phyloP scores from a whole-genome alignment of 129 eudicot species.

The Ambrosia artemisiifolia region DNA sequence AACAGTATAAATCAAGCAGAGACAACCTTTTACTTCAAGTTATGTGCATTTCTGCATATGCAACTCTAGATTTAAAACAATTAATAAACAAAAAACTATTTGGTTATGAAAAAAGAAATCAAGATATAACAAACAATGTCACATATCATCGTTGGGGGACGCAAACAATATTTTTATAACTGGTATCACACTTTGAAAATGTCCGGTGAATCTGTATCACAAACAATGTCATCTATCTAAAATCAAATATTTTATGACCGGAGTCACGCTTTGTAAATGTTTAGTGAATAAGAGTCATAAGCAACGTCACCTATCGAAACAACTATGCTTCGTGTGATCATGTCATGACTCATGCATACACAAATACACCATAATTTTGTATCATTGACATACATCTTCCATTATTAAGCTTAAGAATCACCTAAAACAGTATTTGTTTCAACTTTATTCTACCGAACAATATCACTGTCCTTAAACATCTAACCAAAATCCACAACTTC shows the following conservation, averaged over 20 bases:
- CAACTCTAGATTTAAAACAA: conserved; percentile 5
- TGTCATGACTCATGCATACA: no score
- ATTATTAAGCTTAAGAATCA: background rate
- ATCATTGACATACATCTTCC: background rate
- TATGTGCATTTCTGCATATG: background rate
- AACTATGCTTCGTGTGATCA: background rate
- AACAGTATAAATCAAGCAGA: background rate
- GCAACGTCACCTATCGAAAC: background rate
- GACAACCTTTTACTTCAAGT: conserved; percentile 16
- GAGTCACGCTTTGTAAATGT: background rate
- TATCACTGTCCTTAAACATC: background rate
- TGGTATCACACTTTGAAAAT: background rate
- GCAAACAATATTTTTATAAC: background rate
- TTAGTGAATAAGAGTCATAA: background rate
- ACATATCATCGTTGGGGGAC: background rate
- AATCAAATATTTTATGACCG: background rate
- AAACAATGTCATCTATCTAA: background rate
- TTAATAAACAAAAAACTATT: background rate
- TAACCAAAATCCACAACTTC: background rate
- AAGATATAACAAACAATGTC: background rate
- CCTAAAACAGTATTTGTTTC: background rate
- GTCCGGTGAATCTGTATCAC: background rate
- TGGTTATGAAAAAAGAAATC: background rate
- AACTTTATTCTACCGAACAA: background rate
- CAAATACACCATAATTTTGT: background rate